phyloP scores from a whole-genome alignment of 768 basidiomycete species.

The Sporobolomyces phaffii region DNA sequence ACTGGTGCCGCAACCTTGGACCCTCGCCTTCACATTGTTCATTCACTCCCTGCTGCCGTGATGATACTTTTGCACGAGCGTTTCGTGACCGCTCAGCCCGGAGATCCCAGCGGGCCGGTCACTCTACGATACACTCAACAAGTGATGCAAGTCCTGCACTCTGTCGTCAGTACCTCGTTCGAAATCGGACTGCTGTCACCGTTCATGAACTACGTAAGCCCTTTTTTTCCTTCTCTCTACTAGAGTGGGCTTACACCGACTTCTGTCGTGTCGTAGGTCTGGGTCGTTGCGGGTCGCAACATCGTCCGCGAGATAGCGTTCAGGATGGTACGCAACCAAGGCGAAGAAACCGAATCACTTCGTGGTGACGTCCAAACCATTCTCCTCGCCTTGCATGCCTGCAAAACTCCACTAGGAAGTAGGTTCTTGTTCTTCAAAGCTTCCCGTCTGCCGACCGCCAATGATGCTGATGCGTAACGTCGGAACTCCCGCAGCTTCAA shows the following conservation, averaged over 20 bases:
- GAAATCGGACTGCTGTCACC: slow-evolving; percentile 34
- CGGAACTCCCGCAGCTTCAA: no score
- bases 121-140: slow-evolving; percentile 22
- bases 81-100: slow-evolving; percentile 15
- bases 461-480: no score
- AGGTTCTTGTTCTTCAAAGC: not conserved
- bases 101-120: slow-evolving; percentile 19
- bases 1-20: slow-evolving; percentile 4
- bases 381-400: slow-evolving; percentile 13
- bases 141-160: slow-evolving; percentile 21
- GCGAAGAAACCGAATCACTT: slow-evolving; percentile 1
- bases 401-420: slow-evolving; percentile 32
- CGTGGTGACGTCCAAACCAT: slow-evolving; percentile 16
- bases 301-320: slow-evolving; percentile 37
- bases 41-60: slow-evolving; percentile 25
- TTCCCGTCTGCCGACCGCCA: not conserved
- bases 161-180: slow-evolving; percentile 12
- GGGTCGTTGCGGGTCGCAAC: slow-evolving; percentile 24
- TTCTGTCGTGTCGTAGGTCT: not conserved
- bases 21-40: slow-evolving; percentile 24
- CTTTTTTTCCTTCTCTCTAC: not conserved
- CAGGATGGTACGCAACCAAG: not conserved
- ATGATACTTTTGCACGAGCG: slow-evolving; percentile 40
- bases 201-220: slow-evolving; percentile 22
- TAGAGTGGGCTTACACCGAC: not conserved